These are phyloP conservation scores for Leptomonas seymouri DNA, from an alignment of 208 protist genomes.

Conservation along the genomic window DNA sequence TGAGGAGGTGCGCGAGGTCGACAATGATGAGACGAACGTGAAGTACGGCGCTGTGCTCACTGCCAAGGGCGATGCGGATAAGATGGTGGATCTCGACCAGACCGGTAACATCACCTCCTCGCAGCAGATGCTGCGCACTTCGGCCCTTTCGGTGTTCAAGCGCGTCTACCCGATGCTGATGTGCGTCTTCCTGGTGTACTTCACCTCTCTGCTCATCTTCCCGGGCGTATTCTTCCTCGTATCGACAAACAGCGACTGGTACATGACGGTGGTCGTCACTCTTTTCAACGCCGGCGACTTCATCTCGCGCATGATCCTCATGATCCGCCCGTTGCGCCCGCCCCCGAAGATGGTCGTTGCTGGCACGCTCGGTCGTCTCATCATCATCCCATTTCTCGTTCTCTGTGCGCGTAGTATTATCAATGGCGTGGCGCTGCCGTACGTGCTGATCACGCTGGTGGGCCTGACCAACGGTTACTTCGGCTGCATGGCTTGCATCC, in stretches of 20 bases:
- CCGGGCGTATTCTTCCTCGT: constrained; percentile 71
- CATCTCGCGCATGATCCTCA: constrained; percentile 41
- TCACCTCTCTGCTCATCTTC: constrained; percentile 65
- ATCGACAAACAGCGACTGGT: constrained; percentile 45
- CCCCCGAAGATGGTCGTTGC: constrained; percentile 49
- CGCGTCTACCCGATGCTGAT: constrained; percentile 74
- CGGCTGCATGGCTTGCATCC: constrained; percentile 69
- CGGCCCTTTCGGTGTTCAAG: constrained; percentile 46
- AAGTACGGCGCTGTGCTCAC: constrained; percentile 40
- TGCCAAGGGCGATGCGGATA: constrained; percentile 53
- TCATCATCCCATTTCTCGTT: constrained; percentile 58
- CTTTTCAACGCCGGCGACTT: constrained; percentile 78
- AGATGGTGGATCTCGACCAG: constrained; percentile 60
- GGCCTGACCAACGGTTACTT: constrained; percentile 85
- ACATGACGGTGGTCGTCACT: constrained; percentile 54
- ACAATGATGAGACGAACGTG: constrained; percentile 5
- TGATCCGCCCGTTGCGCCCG: constrained; percentile 44
- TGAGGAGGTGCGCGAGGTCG: constrained; percentile 40
- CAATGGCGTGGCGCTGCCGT: constrained; percentile 41
- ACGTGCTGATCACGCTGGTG: constrained; percentile 52
- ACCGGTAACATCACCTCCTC: constrained; percentile 54
- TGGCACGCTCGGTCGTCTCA: constrained; percentile 47
- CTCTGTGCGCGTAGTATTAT: constrained; percentile 68
- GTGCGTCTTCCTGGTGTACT: constrained; percentile 65
- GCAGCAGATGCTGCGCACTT: constrained; percentile 64